Conservation (phyloP, 2,329 filamentous ascomycete species). For the Trichoderma sp. region DNA sequence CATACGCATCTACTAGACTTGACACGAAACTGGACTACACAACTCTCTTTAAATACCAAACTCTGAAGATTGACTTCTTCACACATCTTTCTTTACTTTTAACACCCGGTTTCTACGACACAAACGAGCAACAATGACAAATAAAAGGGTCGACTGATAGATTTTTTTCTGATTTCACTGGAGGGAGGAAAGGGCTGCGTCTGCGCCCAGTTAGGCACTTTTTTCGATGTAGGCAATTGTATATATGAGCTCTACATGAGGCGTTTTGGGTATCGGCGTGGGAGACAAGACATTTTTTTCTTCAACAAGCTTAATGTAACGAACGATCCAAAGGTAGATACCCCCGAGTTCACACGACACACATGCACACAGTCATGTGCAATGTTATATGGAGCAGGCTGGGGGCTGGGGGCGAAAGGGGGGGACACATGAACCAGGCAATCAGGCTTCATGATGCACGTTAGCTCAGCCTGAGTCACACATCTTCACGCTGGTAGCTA, state of each 20-base stretch:
- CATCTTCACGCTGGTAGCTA: not conserved
- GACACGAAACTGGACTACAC: not conserved
- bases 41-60: not conserved
- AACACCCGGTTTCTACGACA: not conserved
- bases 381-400: not conserved
- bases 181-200: not conserved
- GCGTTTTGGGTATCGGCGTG: constrained; percentile 8
- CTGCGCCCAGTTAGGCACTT: not conserved
- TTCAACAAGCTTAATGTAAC: not conserved
- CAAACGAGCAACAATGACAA: not conserved
- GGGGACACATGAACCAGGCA: not conserved
- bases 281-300: not conserved
- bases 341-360: constrained; percentile 3
- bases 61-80: not conserved
- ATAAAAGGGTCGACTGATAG: not conserved
- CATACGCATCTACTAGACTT: constrained; percentile 68
- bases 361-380: not conserved
- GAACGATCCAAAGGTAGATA: constrained; percentile 12
- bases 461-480: not conserved
- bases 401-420: not conserved
- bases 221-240: not conserved
- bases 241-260: constrained; percentile 3
- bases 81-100: not conserved
- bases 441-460: too few species aligned
- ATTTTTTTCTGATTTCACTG: not conserved